These are phyloP conservation scores for Ascochyta fabae DNA, from an alignment of 2,329 filamentous ascomycete species.

Conservation along the genomic window DNA sequence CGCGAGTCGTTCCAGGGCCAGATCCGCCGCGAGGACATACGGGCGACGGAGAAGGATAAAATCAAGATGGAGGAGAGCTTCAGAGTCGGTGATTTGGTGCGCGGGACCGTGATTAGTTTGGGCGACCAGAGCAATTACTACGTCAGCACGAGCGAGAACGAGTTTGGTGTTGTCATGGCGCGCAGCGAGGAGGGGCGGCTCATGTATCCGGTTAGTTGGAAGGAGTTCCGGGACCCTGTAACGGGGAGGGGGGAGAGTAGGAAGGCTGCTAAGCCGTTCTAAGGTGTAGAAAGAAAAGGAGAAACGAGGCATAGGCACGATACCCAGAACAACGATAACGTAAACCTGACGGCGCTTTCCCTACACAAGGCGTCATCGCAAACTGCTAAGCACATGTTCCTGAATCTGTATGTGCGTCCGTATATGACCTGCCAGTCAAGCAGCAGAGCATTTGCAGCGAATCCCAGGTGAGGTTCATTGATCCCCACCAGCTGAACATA, in stretches of 20 bases:
- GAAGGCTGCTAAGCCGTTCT: slow-evolving; percentile 91
- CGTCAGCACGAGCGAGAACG: slow-evolving; percentile 88
- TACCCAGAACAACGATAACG: no score
- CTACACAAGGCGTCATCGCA: no score
- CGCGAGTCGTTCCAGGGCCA: slow-evolving; percentile 84
- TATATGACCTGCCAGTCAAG: no score
- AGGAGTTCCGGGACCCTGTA: slow-evolving; percentile 85
- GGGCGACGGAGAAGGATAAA: slow-evolving; percentile 94
- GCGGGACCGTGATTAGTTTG: slow-evolving; percentile 85
- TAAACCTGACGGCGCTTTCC: no score
- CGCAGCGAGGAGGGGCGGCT: slow-evolving; percentile 84
- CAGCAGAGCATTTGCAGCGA: no score
- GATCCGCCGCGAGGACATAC: slow-evolving; percentile 87
- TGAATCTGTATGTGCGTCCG: no score
- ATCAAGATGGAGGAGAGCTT: slow-evolving; percentile 92
- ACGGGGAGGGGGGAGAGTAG: slow-evolving; percentile 78
- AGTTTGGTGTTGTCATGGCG: slow-evolving; percentile 92
- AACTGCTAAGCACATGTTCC: no score
- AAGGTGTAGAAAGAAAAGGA: background rate
- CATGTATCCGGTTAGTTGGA: slow-evolving; percentile 95
- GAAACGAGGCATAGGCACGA: no score
- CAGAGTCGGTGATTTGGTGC: slow-evolving; percentile 88
- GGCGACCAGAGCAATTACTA: slow-evolving; percentile 97
- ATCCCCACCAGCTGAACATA: no score
- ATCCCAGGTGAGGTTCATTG: no score